A percentile compares a stretch with the other conserved stretches of the same genome.
These are phyloP conservation scores for Spinacia oleracea DNA, from an alignment of 179 eudicot species.

Conservation along the genomic window DNA sequence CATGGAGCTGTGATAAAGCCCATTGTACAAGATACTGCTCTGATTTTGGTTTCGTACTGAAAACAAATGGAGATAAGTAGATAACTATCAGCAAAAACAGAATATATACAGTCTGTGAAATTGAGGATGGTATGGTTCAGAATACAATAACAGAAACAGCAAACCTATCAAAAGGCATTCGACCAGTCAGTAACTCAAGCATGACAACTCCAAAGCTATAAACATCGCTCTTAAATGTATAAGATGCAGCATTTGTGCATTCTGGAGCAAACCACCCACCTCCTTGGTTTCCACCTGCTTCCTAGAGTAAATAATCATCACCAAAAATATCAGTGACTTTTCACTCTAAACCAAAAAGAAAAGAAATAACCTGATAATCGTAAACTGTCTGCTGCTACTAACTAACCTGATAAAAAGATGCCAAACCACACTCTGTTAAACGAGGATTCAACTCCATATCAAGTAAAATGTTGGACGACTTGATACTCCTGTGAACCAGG, in stretches of 20 bases:
- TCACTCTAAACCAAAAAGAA: no score
- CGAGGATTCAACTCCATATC: slow-evolving; percentile 53
- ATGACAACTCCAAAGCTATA: slow-evolving; percentile 49
- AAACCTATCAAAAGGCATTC: slow-evolving; percentile 49
- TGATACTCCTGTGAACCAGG: slow-evolving; percentile 53
- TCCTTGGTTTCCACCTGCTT: slow-evolving; percentile 38
- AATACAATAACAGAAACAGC: background rate
- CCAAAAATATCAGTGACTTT: background rate
- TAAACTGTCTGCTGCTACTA: no score
- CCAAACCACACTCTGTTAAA: slow-evolving; percentile 50
- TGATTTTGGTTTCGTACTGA: slow-evolving; percentile 37
- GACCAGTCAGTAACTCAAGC: slow-evolving; percentile 50
- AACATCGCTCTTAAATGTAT: slow-evolving; percentile 40
- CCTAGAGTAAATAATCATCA: slow-evolving; percentile 15
- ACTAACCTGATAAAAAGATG: slow-evolving; percentile 43
- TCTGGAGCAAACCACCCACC: slow-evolving; percentile 74
- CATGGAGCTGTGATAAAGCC: slow-evolving; percentile 54
- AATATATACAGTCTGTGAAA: background rate
- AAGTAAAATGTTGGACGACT: slow-evolving; percentile 59
- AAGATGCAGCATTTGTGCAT: slow-evolving; percentile 60
- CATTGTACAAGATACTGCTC: slow-evolving; percentile 50
- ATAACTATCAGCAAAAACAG: background rate
- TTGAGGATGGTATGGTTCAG: background rate
- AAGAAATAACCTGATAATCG: no score
- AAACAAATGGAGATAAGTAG: background rate